Evolutionary conservation across 345 rosid genomes (phyloP), one percentile per base, ranked within the genome.

Genomic region (Draba incana): DNA sequence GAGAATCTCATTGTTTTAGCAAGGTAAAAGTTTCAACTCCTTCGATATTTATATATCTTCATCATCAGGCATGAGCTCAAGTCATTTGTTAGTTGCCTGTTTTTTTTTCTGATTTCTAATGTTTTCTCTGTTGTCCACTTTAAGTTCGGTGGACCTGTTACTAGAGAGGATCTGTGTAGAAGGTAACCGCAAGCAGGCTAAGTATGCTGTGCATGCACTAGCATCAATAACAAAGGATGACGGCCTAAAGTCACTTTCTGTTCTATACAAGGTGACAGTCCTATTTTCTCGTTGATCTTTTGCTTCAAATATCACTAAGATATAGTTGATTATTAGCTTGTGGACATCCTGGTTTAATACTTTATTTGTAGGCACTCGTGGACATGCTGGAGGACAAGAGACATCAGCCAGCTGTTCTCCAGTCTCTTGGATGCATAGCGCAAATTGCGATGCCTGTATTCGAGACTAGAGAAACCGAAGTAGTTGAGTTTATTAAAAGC

Each of bases 201-300:
- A 91, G 78, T 87, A 91, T 82, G 99, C 99, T 77, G 99, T 94
- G 59, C 96, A 86, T 78, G 97, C 97, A 23, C 82, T 94, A 42
- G 99, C 96, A 72, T 91, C 99, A 60, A 94, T 94, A 83, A 91
- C 97, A 62, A 91, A 86, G 80, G 99, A 94, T 74, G 99, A 94
- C 28, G 99, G 99, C 47, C 85, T 94, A 53, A 94, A 84, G 82
- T 87, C 99, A 31, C 95, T 94, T 51, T 94, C 99, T 70, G 95
- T 94, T 80, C 72, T 94, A 31, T 94, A 94, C 83, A 94, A 94
- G 96, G 99, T 75, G 65, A 28, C 27, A 38, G 4, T 62, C 41
- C 74, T 56, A 41, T 68, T 87, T 76, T 62, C 28, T 38, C 48
- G 16, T 59, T 42, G 27, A 47, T 42, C 38, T 56, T 66, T 20